Conservation (phyloP, 768 basidiomycete species). For the Tulasnella sp. region DNA sequence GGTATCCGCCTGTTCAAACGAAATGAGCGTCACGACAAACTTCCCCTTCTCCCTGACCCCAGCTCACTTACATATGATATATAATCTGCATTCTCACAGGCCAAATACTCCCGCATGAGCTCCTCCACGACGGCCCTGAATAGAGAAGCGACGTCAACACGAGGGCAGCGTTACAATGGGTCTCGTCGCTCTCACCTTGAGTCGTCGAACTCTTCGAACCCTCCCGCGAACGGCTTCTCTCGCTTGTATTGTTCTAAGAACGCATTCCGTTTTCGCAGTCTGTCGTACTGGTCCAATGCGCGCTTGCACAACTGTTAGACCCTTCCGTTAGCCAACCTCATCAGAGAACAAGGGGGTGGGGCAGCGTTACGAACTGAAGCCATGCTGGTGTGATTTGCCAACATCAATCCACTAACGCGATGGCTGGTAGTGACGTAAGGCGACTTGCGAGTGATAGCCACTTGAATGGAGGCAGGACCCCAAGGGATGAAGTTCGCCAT, state of each 20-base stretch:
- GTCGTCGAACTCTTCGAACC: conserved; percentile 94
- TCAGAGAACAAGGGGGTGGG: conserved; percentile 14
- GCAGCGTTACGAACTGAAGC: conserved; percentile 62
- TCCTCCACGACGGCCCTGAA: conserved; percentile 79
- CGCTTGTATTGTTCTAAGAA: conserved; percentile 98
- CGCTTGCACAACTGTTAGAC: conserved; percentile 80
- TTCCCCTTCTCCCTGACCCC: background rate
- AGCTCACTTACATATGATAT: conserved; percentile 67
- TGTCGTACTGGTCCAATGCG: conserved; percentile 93
- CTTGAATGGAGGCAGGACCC: conserved; percentile 98
- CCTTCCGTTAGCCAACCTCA: background rate
- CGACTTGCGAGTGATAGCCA: conserved; percentile 86
- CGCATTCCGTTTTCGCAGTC: conserved; percentile 79
- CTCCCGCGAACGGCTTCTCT: conserved; percentile 91
- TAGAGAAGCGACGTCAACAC: background rate
- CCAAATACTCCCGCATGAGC: conserved; percentile 88
- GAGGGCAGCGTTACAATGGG: background rate
- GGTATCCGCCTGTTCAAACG: conserved; percentile 1
- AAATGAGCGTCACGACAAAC: background rate
- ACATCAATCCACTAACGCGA: conserved; percentile 95
- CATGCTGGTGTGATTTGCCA: conserved; percentile 99
- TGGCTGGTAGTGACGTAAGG: conserved; percentile 86
- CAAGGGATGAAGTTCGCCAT: conserved; percentile 98
- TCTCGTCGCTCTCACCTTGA: conserved; percentile 58
- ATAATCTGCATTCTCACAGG: conserved; percentile 93